Percentiles rank a stretch among this genome's conserved stretches.
These are phyloP conservation scores for Clausena lansium DNA, from an alignment of 345 rosid species.

Conservation along the genomic window DNA sequence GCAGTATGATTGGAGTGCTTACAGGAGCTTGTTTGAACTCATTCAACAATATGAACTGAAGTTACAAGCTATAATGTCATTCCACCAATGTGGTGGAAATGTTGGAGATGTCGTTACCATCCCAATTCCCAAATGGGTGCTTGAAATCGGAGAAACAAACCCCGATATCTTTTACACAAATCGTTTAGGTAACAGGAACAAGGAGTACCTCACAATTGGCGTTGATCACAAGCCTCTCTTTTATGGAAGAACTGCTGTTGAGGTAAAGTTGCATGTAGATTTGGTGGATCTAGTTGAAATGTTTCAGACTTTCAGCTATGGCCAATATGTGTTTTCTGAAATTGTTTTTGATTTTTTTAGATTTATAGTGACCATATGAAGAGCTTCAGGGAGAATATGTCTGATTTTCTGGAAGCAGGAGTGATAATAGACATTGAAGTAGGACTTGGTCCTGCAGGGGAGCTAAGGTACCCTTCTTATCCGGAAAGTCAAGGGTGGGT, in stretches of 20 bases:
- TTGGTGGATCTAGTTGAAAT: background rate
- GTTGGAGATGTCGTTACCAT: constrained; percentile 72
- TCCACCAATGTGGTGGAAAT: constrained; percentile 90
- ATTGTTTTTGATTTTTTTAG: constrained; percentile 29
- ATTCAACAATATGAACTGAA: constrained; percentile 49
- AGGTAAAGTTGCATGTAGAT: constrained; percentile 33
- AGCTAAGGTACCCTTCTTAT: constrained; percentile 85
- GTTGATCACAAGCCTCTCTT: constrained; percentile 64
- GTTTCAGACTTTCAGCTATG: background rate
- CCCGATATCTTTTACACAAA: constrained; percentile 74
- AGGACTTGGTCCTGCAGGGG: constrained; percentile 92
- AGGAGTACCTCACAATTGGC: constrained; percentile 66
- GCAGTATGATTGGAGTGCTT: constrained; percentile 74
- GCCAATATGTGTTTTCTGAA: background rate
- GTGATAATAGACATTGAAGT: constrained; percentile 72
- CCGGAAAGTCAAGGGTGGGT: constrained; percentile 73
- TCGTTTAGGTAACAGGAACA: constrained; percentile 54
- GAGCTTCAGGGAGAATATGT: constrained; percentile 74
- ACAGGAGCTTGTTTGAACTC: constrained; percentile 58
- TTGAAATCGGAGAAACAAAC: constrained; percentile 46
- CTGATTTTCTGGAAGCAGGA: constrained; percentile 58
- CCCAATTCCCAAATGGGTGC: constrained; percentile 75
- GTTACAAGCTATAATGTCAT: constrained; percentile 80
- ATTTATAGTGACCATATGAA: constrained; percentile 75
- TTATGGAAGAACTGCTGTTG: constrained; percentile 58